A percentile compares a stretch with the other conserved stretches of the same genome.
Evolutionary conservation across 768 basidiomycete species (phyloP).

Genomic region (Polyporus arcularius): DNA sequence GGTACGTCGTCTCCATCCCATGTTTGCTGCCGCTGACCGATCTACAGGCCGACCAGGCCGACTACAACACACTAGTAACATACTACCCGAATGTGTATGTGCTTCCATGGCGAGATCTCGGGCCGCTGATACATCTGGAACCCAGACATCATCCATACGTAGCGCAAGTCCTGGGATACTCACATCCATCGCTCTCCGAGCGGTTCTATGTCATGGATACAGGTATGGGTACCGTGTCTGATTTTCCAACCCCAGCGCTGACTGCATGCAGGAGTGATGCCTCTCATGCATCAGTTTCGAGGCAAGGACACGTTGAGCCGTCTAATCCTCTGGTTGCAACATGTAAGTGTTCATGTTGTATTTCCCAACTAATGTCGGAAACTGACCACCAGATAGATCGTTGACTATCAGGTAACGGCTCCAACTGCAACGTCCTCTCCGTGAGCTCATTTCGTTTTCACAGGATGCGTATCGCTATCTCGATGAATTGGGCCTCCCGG

Average conservation of each 20-base stretch:
- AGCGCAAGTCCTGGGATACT: slow-evolving; percentile 9
- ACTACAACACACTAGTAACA: background rate
- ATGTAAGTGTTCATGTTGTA: background rate
- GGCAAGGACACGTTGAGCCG: slow-evolving; percentile 1
- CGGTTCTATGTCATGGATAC: slow-evolving; percentile 15
- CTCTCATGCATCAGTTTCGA: background rate
- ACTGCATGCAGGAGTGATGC: background rate
- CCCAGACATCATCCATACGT: slow-evolving; percentile 8
- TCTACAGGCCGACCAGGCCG: background rate
- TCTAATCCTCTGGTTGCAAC: slow-evolving; percentile 9
- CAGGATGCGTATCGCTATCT: slow-evolving; percentile 5
- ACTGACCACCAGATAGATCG: background rate
- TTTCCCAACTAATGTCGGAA: background rate
- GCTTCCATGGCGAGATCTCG: background rate
- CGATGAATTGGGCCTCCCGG: background rate
- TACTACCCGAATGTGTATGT: slow-evolving; percentile 3
- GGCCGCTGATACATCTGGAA: background rate
- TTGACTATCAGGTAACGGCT: slow-evolving; percentile 6
- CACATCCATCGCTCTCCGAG: slow-evolving; percentile 1
- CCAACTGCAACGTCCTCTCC: background rate
- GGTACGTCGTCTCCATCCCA: background rate
- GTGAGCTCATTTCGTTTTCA: background rate
- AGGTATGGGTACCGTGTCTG: background rate
- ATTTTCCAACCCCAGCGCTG: background rate
- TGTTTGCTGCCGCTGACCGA: too few relatives aligned